phyloP scores from a whole-genome alignment of 2,329 filamentous ascomycete genomes.

The Pyrenophora graminea region DNA sequence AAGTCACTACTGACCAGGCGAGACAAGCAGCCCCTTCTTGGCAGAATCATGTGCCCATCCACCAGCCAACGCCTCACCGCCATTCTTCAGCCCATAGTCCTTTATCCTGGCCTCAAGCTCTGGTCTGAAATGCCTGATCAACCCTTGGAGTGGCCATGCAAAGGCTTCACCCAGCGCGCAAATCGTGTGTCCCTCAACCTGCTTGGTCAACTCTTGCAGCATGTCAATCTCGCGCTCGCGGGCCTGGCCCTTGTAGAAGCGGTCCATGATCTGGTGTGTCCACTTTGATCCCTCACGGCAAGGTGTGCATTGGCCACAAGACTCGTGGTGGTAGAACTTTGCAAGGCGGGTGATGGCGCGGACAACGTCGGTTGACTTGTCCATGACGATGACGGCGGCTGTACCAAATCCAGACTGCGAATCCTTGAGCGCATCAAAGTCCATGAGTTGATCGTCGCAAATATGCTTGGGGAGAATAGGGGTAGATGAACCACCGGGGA shows the following conservation, averaged over 20 bases:
- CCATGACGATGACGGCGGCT: slow-evolving; percentile 98
- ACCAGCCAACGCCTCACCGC: slow-evolving; percentile 77
- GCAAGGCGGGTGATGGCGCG: slow-evolving; percentile 89
- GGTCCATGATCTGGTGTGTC: slow-evolving; percentile 98
- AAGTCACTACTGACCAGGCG: slow-evolving; percentile 74
- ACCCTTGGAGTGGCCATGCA: slow-evolving; percentile 95
- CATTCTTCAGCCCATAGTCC: slow-evolving; percentile 73
- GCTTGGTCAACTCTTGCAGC: slow-evolving; percentile 98
- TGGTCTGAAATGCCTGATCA: slow-evolving; percentile 97
- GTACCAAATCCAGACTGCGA: slow-evolving; percentile 96
- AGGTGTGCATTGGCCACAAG: slow-evolving; percentile 98
- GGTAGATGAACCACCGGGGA: slow-evolving; percentile 94
- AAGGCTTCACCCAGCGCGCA: slow-evolving; percentile 98
- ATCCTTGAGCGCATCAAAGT: slow-evolving; percentile 98
- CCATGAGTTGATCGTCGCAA: slow-evolving; percentile 96
- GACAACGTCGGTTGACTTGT: slow-evolving; percentile 95
- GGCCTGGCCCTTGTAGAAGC: slow-evolving; percentile 89
- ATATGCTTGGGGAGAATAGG: slow-evolving; percentile 88
- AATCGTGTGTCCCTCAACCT: slow-evolving; percentile 98
- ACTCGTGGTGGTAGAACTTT: slow-evolving; percentile 98
- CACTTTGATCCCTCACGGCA: slow-evolving; percentile 99
- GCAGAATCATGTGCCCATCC: slow-evolving; percentile 80
- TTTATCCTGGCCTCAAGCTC: slow-evolving; percentile 91
- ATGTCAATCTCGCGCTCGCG: slow-evolving; percentile 95
- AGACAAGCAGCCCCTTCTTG: slow-evolving; percentile 79